Conservation (phyloP, 768 basidiomycete species). For the Kwoniella botswanensis region DNA sequence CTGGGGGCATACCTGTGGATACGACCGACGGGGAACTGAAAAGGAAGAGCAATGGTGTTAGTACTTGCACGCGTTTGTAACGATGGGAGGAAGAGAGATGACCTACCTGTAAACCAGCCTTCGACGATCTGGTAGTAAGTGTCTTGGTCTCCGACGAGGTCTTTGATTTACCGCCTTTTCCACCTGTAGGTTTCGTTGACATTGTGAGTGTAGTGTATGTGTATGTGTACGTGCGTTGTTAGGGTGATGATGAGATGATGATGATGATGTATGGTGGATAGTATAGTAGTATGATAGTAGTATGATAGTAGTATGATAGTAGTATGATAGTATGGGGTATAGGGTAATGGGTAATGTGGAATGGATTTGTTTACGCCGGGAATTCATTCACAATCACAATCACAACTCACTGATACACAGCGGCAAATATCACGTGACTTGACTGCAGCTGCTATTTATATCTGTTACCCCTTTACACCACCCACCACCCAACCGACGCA, state of each 20-base stretch:
- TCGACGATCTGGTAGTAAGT: constrained; percentile 67
- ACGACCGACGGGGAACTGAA: constrained; percentile 93
- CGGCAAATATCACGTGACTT: constrained; percentile 7
- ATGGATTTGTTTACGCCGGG: constrained; percentile 17
- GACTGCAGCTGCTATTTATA: too few species aligned
- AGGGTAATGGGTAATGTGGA: not conserved
- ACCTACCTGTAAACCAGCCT: constrained; percentile 82
- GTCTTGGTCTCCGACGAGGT: constrained; percentile 58
- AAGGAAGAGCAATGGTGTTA: not conserved
- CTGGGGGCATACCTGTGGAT: constrained; percentile 77
- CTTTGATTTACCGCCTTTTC: constrained; percentile 59
- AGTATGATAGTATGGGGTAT: not conserved
- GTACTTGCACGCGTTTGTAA: not conserved
- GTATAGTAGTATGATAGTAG: not conserved
- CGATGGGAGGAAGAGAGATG: constrained; percentile 12
- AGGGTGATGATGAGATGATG: not conserved
- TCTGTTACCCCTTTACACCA: too few species aligned
- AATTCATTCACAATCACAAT: not conserved
- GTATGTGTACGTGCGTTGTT: not conserved
- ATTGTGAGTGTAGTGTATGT: constrained; percentile 21
- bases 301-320: not conserved
- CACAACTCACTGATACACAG: constrained; percentile 3
- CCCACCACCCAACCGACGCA: too few species aligned
- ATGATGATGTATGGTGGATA: not conserved
- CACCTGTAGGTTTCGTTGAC: constrained; percentile 54